Base-by-base conservation (phyloP, 2,329 filamentous ascomycete genomes). In the Dothidotthia symphoricarpi region DNA sequence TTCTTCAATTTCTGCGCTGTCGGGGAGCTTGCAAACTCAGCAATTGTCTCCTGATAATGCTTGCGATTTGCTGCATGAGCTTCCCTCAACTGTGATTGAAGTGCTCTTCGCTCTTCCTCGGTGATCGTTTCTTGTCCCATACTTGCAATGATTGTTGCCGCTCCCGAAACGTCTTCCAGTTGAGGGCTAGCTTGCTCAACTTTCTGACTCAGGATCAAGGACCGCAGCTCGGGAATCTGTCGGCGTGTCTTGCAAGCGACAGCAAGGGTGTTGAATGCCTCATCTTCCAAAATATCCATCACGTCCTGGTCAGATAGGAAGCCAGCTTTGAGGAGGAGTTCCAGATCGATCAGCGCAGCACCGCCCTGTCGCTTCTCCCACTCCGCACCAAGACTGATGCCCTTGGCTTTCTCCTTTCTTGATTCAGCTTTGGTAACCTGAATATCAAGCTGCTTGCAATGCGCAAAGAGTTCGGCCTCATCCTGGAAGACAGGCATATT, bases 231-330 rank as follows among this genome's bases (percentile, higher is more conserved):
- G 8, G 47, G 34, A 19, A 58, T 52, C 13, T 51, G 45, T 14
- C 38, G 45, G 12, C 59, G 52, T 4, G 55, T 65, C 38, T 64
- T 65, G 45, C 51, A 64, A 2, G 58, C 55, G 5, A 66, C 31
- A 2, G 56, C 44, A 13, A 66, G 51, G 5, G 50, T 49, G 19
- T 55, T 42, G 29, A 64, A 58, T 1, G 61, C 56, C 28, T 62
- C 55, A 9, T 65, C 61, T 2, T 43, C 54, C 7, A 64, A 34
- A 3, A 67, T 35, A 15, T 43, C 28, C 7, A 40, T 32, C 2
- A 57, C 30, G 13, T 59, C 55, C 1, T 41, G 25, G 14, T 57
- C 41, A 10, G 42, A 31, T 10, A 61, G 43, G 1, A 42, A 3
- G 8, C 53, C 52, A 16, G 48, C 51, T 14, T 44, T 24, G 9